These are phyloP conservation scores for Leptographium flavum DNA, from an alignment of 2,329 filamentous ascomycete species.

Conservation along the genomic window DNA sequence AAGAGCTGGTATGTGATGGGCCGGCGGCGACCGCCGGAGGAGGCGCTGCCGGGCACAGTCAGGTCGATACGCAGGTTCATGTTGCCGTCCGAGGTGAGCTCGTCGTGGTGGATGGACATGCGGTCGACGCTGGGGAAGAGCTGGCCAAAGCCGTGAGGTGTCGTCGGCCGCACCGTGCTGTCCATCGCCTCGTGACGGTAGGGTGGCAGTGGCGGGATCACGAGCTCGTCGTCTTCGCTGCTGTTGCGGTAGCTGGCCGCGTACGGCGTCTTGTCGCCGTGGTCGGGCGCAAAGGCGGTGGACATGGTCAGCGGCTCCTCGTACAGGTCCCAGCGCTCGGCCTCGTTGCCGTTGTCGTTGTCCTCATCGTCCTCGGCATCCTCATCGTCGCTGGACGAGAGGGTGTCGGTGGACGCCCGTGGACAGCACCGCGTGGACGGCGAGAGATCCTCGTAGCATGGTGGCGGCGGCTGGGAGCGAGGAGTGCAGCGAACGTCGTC, in stretches of 20 bases:
- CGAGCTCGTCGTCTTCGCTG: not conserved
- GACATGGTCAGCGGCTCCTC: slow-evolving; percentile 18
- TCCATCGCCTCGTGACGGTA: slow-evolving; percentile 49
- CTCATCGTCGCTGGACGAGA: slow-evolving; percentile 59
- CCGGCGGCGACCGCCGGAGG: slow-evolving; percentile 26
- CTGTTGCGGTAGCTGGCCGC: not conserved
- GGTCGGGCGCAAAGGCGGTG: slow-evolving; percentile 20
- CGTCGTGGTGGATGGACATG: slow-evolving; percentile 76
- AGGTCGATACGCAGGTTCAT: slow-evolving; percentile 92
- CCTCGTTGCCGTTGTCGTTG: not conserved
- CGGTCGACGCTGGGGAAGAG: slow-evolving; percentile 78
- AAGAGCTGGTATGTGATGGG: slow-evolving; percentile 61
- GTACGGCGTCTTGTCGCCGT: not conserved
- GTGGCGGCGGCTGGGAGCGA: slow-evolving; percentile 1
- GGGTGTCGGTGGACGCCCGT: slow-evolving; percentile 60
- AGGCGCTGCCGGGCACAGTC: slow-evolving; percentile 39
- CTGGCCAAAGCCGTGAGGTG: slow-evolving; percentile 65
- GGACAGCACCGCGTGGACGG: slow-evolving; percentile 28
- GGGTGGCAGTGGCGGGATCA: slow-evolving; percentile 38
- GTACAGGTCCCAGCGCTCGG: slow-evolving; percentile 19
- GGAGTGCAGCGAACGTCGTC: not conserved
- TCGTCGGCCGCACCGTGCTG: slow-evolving; percentile 58
- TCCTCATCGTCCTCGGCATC: slow-evolving; percentile 11
- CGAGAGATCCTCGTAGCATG: slow-evolving; percentile 20
- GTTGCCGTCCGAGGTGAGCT: slow-evolving; percentile 80